Base-by-base conservation (phyloP, 2,329 filamentous ascomycete genomes). In the Gnomoniopsis sp. region DNA sequence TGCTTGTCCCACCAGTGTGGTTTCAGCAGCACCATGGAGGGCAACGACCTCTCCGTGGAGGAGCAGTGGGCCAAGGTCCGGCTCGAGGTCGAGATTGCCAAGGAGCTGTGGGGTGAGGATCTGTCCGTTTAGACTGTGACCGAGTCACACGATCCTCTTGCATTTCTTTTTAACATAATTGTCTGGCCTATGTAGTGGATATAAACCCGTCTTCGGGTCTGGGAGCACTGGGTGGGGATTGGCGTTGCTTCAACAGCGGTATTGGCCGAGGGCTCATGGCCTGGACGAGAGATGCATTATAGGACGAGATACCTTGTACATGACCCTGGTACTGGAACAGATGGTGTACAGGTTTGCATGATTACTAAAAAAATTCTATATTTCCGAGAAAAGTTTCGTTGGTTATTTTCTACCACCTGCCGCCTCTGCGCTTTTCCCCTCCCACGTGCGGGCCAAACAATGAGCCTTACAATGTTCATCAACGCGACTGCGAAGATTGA, bases 31-130 rank as follows among this genome's bases (percentile, higher is more conserved):
- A 84, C 80, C 6, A 76, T 77, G 57, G 81, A 85, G 70, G 82
- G 81, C 41, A 83, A 84, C 61, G 77, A 82, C 60, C 70, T 85
- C 63, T 78, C 70, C 12, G 78, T 82, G 68, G 80, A 83, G 60
- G 75, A 84, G 73, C 80, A 84, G 69, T 84, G 81, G 81, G 80
- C 76, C 3, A 85, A 85, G 75, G 71, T 84, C 8, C 70, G 75
- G 57, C 68, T 82, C 21, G 75, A 82, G 70, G 77, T 81, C 1
- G 79, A 83, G 65, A 83, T 85, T 67, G 82, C 81, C 2, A 83
- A 82, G 73, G 69, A 80, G 68, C 72, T 84, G 49, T 85, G 82
- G 82, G 79, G 79, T 0, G 73, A 78, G 0, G 79, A 82, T 62
- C 61, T 78, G 58, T 67, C 67, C 2, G 61, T 60, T 36, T 69